These are phyloP conservation scores for Ogataea henricii DNA, from an alignment of 805 yeast species.

Conservation along the genomic window DNA sequence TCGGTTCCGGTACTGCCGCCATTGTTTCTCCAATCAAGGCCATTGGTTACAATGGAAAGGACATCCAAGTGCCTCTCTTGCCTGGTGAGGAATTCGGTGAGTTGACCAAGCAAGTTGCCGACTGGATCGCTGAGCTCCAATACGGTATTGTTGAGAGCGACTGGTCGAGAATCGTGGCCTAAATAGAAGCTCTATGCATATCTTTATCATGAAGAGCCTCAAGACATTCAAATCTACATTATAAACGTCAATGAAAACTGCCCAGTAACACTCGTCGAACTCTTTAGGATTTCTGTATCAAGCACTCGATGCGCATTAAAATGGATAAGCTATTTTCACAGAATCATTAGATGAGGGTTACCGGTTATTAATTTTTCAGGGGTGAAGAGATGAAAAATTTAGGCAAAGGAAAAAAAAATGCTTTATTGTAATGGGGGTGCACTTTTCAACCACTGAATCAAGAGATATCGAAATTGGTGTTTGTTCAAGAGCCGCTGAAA, in stretches of 20 bases:
- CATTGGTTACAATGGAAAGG: conserved; percentile 76
- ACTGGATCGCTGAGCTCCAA: conserved; percentile 88
- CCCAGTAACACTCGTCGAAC: not conserved
- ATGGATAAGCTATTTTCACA: too few species aligned
- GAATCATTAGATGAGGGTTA: too few species aligned
- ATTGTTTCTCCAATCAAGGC: conserved; percentile 90
- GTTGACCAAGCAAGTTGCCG: conserved; percentile 72
- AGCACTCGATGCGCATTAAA: too few species aligned
- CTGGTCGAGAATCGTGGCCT: conserved; percentile 45
- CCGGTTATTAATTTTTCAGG: not conserved
- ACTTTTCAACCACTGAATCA: too few species aligned
- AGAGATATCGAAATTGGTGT: too few species aligned
- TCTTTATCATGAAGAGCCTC: too few species aligned
- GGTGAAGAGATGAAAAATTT: not conserved
- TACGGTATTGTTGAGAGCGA: conserved; percentile 79
- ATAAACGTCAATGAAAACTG: too few species aligned
- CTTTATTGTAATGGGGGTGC: too few species aligned
- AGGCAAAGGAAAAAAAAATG: not conserved
- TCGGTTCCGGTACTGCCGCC: conserved; percentile 98
- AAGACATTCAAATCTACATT: too few species aligned
- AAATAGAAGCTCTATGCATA: too few species aligned
- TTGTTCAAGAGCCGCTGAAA: too few species aligned
- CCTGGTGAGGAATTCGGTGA: conserved; percentile 79
- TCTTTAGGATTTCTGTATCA: too few species aligned
- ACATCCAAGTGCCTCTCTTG: conserved; percentile 75